These are phyloP conservation scores for Filobasidium wieringae DNA, from an alignment of 768 basidiomycete genomes.

Conservation along the genomic window DNA sequence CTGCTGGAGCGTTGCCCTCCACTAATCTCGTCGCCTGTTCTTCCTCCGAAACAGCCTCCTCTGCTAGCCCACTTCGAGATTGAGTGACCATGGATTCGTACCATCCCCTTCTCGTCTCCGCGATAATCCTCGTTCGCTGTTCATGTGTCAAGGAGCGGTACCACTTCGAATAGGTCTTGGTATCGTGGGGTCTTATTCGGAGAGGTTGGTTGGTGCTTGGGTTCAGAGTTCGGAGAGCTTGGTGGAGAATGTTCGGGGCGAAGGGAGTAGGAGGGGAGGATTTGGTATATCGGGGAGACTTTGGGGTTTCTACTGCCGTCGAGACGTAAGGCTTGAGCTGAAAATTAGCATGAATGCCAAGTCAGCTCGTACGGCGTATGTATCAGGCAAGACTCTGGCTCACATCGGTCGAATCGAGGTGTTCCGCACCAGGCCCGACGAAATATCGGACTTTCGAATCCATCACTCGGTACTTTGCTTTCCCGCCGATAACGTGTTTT, in stretches of 20 bases:
- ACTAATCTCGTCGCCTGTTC: not conserved
- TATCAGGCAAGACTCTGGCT: conserved; percentile 3
- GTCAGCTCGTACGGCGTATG: too few relatives aligned
- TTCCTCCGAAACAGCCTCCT: too few relatives aligned
- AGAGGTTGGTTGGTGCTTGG: conserved; percentile 10
- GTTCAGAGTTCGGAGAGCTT: conserved; percentile 7
- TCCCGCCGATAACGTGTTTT: conserved; percentile 63
- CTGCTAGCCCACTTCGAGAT: not conserved
- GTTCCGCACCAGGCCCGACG: conserved; percentile 51
- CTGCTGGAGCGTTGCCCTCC: not conserved
- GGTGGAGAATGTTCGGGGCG: conserved; percentile 6
- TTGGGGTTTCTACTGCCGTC: conserved; percentile 2
- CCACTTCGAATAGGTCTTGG: conserved; percentile 19
- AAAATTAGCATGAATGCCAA: not conserved
- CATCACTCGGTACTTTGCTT: conserved; percentile 61
- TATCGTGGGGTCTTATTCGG: conserved; percentile 7
- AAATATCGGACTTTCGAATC: conserved; percentile 75
- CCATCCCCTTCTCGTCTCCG: conserved; percentile 30
- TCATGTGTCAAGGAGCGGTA: conserved; percentile 18
- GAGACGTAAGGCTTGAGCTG: conserved; percentile 30
- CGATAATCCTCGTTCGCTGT: conserved; percentile 25
- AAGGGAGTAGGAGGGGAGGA: conserved; percentile 13
- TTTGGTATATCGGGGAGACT: conserved; percentile 8
- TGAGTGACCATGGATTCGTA: conserved; percentile 21
- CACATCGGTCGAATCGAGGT: conserved; percentile 25